Evolutionary conservation across 768 basidiomycete species (phyloP).

Genomic region (Crepidotus variabilis): DNA sequence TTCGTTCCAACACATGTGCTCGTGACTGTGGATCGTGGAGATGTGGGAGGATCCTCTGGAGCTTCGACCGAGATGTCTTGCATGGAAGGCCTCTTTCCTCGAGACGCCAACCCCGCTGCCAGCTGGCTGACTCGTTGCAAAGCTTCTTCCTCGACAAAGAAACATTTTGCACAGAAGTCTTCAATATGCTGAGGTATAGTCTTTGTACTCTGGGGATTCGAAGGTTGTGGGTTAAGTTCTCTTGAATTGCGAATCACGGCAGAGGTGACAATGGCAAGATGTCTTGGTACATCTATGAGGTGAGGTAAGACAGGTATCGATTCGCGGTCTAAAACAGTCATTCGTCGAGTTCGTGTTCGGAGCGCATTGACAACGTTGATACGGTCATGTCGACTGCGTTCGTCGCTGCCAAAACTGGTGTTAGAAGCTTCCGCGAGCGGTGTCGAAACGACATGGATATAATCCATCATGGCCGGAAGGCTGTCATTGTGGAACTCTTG

Average conservation of each 20-base stretch:
- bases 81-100: conserved; percentile 13
- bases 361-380: conserved; percentile 51
- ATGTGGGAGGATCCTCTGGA: neutral
- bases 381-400: conserved; percentile 45
- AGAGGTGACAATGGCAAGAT: conserved; percentile 73
- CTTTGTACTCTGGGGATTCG: conserved; percentile 19
- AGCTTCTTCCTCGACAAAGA: conserved; percentile 69
- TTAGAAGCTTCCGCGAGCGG: conserved; percentile 30
- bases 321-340: conserved; percentile 62
- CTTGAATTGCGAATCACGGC: conserved; percentile 67
- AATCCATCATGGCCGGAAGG: conserved; percentile 72
- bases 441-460: conserved; percentile 69
- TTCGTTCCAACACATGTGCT: neutral
- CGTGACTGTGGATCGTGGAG: neutral
- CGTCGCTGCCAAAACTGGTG: conserved; percentile 22
- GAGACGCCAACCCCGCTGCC: conserved; percentile 27
- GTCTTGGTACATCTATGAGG: conserved; percentile 72
- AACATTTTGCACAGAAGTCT: conserved; percentile 58
- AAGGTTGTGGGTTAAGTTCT: conserved; percentile 31
- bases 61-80: neutral
- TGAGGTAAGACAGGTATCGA: conserved; percentile 71
- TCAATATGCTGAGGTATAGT: conserved; percentile 39
- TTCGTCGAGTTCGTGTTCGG: conserved; percentile 50
- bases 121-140: conserved; percentile 63
- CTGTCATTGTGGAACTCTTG: conserved; percentile 69